Conservation (phyloP, 441 rosid species). For the Euphorbia celastroides region DNA sequence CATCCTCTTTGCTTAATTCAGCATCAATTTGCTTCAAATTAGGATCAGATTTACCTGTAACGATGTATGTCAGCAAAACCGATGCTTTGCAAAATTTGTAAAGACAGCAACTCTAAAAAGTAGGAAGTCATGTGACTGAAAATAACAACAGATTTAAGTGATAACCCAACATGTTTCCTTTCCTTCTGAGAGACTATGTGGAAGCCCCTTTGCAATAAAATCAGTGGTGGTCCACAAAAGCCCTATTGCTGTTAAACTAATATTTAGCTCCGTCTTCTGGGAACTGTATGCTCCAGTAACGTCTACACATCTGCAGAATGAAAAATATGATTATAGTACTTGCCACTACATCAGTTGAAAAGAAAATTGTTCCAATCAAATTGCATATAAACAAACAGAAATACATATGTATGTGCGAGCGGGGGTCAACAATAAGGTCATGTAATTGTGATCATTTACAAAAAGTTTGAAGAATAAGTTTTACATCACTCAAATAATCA, state of each 20-base stretch:
- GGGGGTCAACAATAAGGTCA: neutral
- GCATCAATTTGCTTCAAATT: slow-evolving; percentile 37
- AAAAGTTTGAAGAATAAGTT: neutral
- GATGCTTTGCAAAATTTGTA: slow-evolving; percentile 1
- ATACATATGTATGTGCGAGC: too few relatives aligned
- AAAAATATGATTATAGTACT: slow-evolving; percentile 3
- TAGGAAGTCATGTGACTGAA: neutral
- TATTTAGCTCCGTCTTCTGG: slow-evolving; percentile 90
- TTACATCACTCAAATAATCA: neutral
- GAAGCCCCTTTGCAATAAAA: slow-evolving; percentile 78
- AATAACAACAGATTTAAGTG: slow-evolving; percentile 14
- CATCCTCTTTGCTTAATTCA: slow-evolving; percentile 37
- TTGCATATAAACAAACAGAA: neutral
- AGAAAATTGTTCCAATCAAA: slow-evolving; percentile 2
- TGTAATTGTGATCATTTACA: neutral
- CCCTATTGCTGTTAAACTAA: slow-evolving; percentile 95
- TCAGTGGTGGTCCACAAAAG: slow-evolving; percentile 95
- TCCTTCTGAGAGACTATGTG: slow-evolving; percentile 40
- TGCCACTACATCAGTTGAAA: slow-evolving; percentile 8
- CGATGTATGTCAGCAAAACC: slow-evolving; percentile 10
- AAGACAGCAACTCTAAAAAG: neutral
- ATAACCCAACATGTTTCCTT: slow-evolving; percentile 49
- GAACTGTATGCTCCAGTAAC: slow-evolving; percentile 98
- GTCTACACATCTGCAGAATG: slow-evolving; percentile 78
- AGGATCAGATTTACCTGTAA: slow-evolving; percentile 34